Base-by-base conservation (phyloP, 1,139 yeast genomes). In the Saccharomycopsis hybrid region DNA sequence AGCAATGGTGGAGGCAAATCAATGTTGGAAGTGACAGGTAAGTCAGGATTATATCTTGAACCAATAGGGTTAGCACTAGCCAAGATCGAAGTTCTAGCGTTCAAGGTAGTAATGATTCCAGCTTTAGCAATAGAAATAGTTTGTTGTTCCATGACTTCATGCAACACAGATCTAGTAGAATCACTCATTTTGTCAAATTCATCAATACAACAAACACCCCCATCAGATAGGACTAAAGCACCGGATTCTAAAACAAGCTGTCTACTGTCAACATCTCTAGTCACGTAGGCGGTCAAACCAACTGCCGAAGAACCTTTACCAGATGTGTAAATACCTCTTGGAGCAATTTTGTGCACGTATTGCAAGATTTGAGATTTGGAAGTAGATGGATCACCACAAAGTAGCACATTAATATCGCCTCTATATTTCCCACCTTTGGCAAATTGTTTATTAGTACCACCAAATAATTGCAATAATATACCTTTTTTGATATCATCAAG, bases 271-370 rank as follows among this genome's bases (percentile, higher is more conserved):
- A 86, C 77, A 65, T 92, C 99, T 62, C 97, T 76, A 5, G 98
- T 90, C 51, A 92, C 84, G 64, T 92, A 92, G 0, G 99, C 98
- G 0, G 99, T 92, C 63, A 92, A 74, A 72, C 99, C 99, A 51
- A 92, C 99, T 0, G 99, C 99, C 28, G 98, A 92, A 0, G 97
- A 89, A 50, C 98, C 98, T 62, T 92, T 92, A 67, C 99, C 99
- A 1, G 97, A 89, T 1, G 99, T 92, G 65, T 90, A 92, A 41
- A 94, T 88, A 59, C 98, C 98, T 63, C 98, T 76, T 40, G 99
- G 99, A 0, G 98, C 95, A 58, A 92, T 92, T 63, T 90, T 88
- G 68, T 92, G 98, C 47, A 92, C 97, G 59, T 92, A 92, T 62
- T 89, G 94, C 58, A 92, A 73, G 51, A 92, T 71, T 66, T 92